Percentiles rank a stretch among this genome's conserved stretches.
Conservation (phyloP, 805 yeast genomes). For the Kuraishia floccosa region DNA sequence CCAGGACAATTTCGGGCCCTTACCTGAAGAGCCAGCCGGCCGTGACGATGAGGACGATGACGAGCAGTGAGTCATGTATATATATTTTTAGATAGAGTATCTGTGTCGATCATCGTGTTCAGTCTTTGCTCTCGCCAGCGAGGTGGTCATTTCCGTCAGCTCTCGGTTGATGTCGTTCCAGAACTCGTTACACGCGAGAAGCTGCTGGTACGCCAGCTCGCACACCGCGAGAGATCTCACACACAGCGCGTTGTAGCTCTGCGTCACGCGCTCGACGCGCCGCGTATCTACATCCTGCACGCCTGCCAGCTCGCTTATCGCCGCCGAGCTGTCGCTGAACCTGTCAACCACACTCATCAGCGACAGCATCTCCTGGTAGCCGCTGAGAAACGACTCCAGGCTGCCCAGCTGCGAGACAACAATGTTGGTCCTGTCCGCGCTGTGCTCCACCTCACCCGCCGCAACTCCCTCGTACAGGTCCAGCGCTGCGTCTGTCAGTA, state of each 20-base stretch:
- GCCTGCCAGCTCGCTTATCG: neutral
- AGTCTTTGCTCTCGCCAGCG: no score
- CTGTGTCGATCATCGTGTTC: no score
- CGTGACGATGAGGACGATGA: no score
- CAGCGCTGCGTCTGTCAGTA: neutral
- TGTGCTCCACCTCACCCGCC: no score
- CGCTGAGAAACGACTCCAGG: neutral
- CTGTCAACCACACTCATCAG: neutral
- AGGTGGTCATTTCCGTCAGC: constrained; percentile 5
- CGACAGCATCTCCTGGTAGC: neutral
- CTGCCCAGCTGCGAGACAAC: neutral
- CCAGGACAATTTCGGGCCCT: no score
- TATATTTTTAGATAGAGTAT: no score
- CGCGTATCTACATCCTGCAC: neutral
- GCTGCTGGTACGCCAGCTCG: neutral
- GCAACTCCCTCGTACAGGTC: neutral
- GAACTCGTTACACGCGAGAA: neutral
- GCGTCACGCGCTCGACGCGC: neutral
- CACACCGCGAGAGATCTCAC: neutral
- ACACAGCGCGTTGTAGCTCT: neutral
- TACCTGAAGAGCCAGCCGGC: no score
- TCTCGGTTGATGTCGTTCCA: neutral
- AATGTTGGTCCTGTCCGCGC: no score
- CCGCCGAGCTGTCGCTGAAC: neutral
- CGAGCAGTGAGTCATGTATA: no score